These are phyloP conservation scores for Zygosaccharomyces pseudobailii DNA, from an alignment of 1,139 yeast genomes.

Conservation along the genomic window DNA sequence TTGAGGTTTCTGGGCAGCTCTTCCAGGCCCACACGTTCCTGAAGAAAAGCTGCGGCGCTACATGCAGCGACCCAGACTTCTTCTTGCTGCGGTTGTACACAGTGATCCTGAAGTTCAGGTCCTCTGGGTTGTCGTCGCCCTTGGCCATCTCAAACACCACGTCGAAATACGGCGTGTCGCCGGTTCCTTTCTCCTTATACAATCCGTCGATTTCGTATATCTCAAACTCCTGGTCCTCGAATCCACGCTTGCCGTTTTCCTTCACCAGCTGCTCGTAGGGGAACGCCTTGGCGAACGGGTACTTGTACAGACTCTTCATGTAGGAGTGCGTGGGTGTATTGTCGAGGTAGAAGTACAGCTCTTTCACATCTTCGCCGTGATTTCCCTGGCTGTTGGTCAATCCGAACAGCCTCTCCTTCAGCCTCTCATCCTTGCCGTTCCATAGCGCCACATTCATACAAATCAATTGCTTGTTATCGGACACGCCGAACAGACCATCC, in stretches of 20 bases:
- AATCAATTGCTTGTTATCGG: slow-evolving; percentile 77
- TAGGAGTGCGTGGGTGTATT: slow-evolving; percentile 92
- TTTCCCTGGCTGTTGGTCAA: slow-evolving; percentile 91
- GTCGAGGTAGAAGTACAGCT: slow-evolving; percentile 79
- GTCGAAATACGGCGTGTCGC: slow-evolving; percentile 81
- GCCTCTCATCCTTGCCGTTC: slow-evolving; percentile 84
- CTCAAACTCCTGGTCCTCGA: slow-evolving; percentile 53
- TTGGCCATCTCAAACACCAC: slow-evolving; percentile 90
- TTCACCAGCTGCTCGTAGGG: slow-evolving; percentile 77
- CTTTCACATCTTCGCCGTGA: slow-evolving; percentile 95
- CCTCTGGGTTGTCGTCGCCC: slow-evolving; percentile 76
- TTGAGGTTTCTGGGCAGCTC: slow-evolving; percentile 50
- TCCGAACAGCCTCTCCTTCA: slow-evolving; percentile 86
- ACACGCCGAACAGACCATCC: slow-evolving; percentile 90
- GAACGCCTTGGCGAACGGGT: slow-evolving; percentile 70
- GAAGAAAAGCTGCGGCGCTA: slow-evolving; percentile 79
- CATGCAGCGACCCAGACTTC: slow-evolving; percentile 78
- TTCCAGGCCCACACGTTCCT: slow-evolving; percentile 93
- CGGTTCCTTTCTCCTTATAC: slow-evolving; percentile 40
- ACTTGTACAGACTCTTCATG: slow-evolving; percentile 88
- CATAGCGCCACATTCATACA: slow-evolving; percentile 81
- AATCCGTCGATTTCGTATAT: slow-evolving; percentile 31
- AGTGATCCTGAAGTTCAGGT: slow-evolving; percentile 75
- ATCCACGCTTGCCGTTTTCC: slow-evolving; percentile 51
- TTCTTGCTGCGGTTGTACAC: slow-evolving; percentile 79